These are phyloP conservation scores for Petunia secreta DNA, from an alignment of 257 asterid species.

Conservation along the genomic window DNA sequence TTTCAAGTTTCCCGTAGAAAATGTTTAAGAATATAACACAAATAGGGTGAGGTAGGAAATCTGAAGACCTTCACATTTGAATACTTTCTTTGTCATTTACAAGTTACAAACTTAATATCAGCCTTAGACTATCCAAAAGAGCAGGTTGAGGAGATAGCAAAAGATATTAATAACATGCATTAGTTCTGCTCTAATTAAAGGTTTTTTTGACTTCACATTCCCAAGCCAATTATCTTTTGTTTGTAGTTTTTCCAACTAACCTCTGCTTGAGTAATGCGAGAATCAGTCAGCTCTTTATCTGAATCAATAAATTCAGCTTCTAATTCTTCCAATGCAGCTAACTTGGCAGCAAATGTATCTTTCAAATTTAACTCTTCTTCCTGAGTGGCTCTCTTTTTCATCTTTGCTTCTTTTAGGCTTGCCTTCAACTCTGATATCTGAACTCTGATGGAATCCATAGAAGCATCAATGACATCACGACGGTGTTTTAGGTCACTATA, in stretches of 20 bases:
- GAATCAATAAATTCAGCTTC: neutral
- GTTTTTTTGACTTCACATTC: neutral
- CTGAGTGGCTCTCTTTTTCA: neutral
- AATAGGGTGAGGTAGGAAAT: too few species aligned
- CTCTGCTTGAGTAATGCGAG: neutral
- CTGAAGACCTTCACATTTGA: too few species aligned
- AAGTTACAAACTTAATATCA: too few species aligned
- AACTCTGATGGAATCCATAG: neutral
- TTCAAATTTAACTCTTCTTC: neutral
- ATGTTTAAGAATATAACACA: too few species aligned
- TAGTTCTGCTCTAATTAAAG: neutral
- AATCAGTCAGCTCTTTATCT: neutral
- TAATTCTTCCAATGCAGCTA: neutral
- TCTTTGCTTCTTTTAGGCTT: neutral
- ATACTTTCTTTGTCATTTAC: too few species aligned
- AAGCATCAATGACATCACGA: neutral
- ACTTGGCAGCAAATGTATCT: neutral
- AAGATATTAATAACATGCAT: too few species aligned
- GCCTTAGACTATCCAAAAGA: too few species aligned
- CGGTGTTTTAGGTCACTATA: neutral
- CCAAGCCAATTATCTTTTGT: neutral
- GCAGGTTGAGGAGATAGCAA: too few species aligned
- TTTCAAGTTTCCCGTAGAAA: too few species aligned
- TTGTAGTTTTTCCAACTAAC: slow-evolving; percentile 15
- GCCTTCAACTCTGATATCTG: neutral